Conservation (phyloP, 2,329 filamentous ascomycete genomes). For the Cercospora janseana region DNA sequence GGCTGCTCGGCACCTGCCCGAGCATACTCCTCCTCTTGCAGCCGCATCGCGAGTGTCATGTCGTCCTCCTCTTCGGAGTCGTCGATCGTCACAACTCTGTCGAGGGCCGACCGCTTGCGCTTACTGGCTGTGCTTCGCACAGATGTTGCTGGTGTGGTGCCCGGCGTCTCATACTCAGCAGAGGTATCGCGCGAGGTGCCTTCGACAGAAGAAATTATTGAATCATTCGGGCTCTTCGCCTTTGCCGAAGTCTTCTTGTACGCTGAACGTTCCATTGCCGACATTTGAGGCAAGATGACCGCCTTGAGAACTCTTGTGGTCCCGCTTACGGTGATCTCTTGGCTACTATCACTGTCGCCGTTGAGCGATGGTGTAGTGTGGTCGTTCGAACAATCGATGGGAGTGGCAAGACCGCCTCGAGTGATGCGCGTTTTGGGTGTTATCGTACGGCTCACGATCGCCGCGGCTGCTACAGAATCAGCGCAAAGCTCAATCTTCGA, state of each 20-base stretch:
- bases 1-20: constrained; percentile 19
- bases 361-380: not conserved
- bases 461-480: not conserved
- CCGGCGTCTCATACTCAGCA: constrained; percentile 59
- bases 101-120: constrained; percentile 36
- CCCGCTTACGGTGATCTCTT: not conserved
- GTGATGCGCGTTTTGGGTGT: not conserved
- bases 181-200: constrained; percentile 43
- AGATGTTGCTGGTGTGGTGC: constrained; percentile 57
- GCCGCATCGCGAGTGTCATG: constrained; percentile 31
- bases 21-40: constrained; percentile 41
- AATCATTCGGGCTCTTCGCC: constrained; percentile 26
- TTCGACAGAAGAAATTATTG: constrained; percentile 25
- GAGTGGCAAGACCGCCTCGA: constrained; percentile 4
- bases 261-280: constrained; percentile 22
- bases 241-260: constrained; percentile 23
- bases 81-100: constrained; percentile 28
- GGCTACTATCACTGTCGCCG: not conserved
- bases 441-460: not conserved
- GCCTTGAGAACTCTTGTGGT: constrained; percentile 19
- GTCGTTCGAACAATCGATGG: not conserved
- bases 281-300: constrained; percentile 21
- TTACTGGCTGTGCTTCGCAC: constrained; percentile 32
- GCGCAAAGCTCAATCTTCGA: not conserved
- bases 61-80: constrained; percentile 34